These are phyloP conservation scores for Blastobotrys elegans DNA, from an alignment of 1,139 yeast genomes.

Conservation along the genomic window DNA sequence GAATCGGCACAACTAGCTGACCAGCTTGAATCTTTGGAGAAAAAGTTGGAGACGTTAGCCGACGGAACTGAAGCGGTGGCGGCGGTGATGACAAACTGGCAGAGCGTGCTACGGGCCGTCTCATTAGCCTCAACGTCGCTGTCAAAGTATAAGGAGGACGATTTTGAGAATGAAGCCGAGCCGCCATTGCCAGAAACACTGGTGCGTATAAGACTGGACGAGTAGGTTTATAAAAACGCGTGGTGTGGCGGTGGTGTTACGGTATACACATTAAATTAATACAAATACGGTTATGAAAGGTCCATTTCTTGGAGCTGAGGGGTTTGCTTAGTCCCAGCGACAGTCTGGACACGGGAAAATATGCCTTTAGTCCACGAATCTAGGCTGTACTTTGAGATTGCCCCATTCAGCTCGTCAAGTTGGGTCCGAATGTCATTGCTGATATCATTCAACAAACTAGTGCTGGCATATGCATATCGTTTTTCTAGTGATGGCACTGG, in stretches of 20 bases:
- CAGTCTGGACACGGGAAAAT: constrained; percentile 16
- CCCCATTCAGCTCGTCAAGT: constrained; percentile 10
- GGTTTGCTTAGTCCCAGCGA: background rate
- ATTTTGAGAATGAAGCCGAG: constrained; percentile 37
- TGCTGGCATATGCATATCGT: constrained; percentile 25
- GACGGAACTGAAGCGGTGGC: constrained; percentile 51
- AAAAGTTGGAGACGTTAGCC: constrained; percentile 47
- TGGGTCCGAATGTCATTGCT: constrained; percentile 15
- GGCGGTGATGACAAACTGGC: constrained; percentile 55
- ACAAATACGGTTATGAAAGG: constrained; percentile 3
- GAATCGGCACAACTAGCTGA: constrained; percentile 45
- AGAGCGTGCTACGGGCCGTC: constrained; percentile 58
- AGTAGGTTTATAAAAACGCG: constrained; percentile 17
- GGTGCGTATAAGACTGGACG: constrained; percentile 56
- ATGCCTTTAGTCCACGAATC: constrained; percentile 26
- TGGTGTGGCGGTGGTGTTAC: too few relatives aligned
- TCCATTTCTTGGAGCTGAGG: constrained; percentile 8
- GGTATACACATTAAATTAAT: background rate
- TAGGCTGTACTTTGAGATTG: constrained; percentile 15
- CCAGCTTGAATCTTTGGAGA: constrained; percentile 47
- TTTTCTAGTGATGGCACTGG: constrained; percentile 1
- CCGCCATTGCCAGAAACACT: constrained; percentile 59
- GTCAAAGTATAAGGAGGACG: constrained; percentile 43
- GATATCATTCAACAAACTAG: constrained; percentile 14
- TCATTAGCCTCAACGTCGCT: constrained; percentile 54